Percentiles rank a stretch among this genome's conserved stretches.
phyloP scores from a whole-genome alignment of 768 basidiomycete genomes.

The Suillus occidentalis region DNA sequence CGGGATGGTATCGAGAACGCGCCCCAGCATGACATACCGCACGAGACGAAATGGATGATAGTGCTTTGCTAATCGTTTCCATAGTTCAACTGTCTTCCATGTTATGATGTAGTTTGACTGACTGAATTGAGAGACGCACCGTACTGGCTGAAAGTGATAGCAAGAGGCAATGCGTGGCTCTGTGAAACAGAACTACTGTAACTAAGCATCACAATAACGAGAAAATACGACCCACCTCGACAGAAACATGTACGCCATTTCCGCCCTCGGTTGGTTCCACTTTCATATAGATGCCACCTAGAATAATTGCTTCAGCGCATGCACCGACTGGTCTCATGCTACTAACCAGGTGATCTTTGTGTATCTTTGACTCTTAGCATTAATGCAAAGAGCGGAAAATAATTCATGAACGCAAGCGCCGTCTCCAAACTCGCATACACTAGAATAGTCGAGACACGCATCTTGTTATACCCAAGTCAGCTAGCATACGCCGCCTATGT shows the following conservation, averaged over 20 bases:
- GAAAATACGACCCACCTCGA: background rate
- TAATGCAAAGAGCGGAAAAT: conserved; percentile 89
- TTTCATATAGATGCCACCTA: conserved; percentile 30
- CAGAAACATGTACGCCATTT: background rate
- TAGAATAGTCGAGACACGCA: conserved; percentile 53
- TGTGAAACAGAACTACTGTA: conserved; percentile 22
- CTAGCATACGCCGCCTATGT: background rate
- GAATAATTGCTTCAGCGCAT: conserved; percentile 7
- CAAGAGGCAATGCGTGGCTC: conserved; percentile 54
- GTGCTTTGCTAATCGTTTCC: conserved; percentile 49
- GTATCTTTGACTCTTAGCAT: conserved; percentile 86
- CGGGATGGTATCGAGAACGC: conserved; percentile 50
- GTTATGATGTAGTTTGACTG: background rate
- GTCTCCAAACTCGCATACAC: conserved; percentile 65
- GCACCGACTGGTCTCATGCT: background rate
- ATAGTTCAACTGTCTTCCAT: conserved; percentile 43
- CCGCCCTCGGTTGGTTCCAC: conserved; percentile 28
- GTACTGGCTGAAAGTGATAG: conserved; percentile 59
- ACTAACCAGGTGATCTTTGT: conserved; percentile 72
- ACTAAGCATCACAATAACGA: background rate
- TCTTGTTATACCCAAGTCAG: conserved; percentile 32
- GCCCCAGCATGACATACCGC: conserved; percentile 47
- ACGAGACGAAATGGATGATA: conserved; percentile 61
- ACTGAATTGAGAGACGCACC: conserved; percentile 28
- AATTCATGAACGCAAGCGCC: conserved; percentile 78